Base-by-base conservation (phyloP, 2,329 filamentous ascomycete species). In the Botryotinia calthae region DNA sequence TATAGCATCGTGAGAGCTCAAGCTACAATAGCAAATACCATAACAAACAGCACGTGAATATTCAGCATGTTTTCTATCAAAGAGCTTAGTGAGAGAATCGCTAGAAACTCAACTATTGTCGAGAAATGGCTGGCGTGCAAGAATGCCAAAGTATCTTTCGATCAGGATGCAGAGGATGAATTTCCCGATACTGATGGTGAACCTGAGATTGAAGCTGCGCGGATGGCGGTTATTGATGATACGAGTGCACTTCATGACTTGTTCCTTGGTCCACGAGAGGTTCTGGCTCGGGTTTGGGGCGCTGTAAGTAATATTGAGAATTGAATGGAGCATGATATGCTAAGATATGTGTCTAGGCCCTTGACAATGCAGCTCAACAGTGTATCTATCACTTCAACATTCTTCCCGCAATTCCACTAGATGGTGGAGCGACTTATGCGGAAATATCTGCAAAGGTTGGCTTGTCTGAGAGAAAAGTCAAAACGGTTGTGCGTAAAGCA, bases 41-140 rank as follows among this genome's bases (percentile, higher is more conserved):
- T n/a, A 63, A 37, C 14, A 28, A 16, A 25, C 0, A 2, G 1
- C 34, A 25, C 16, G 34, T 67, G 8, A 37, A 34, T 12, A 40
- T 54, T 8, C 46, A 67, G 8, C 2, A 67, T 67, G 64, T 48
- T 28, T 54, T 67, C 64, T 51, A 67, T 67, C 64, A 67, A 28
- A 67, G 64, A 67, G 22, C 46, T 67, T 31, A 67, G 64, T 25
- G 64, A 67, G n/a, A 67, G 64, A 67, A 67, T 67, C 22, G 46
- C 31, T 4, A 67, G 46, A 9, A 67, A 67, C 31, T 67, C 46
- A n/a, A 28, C 46, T 48, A 51, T 67, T 22, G 44, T 67, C 31
- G 64, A 67, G 22, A 54, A 34, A 31, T 67, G 64, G 64, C 16
- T 67, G 46, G 25, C 46, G 6, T 25, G n/a, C 31, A 67, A 67